Percentiles rank a stretch among this genome's conserved stretches.
Conservation (phyloP, 2,329 filamentous ascomycete genomes). For the Nannizzia gypsea region DNA sequence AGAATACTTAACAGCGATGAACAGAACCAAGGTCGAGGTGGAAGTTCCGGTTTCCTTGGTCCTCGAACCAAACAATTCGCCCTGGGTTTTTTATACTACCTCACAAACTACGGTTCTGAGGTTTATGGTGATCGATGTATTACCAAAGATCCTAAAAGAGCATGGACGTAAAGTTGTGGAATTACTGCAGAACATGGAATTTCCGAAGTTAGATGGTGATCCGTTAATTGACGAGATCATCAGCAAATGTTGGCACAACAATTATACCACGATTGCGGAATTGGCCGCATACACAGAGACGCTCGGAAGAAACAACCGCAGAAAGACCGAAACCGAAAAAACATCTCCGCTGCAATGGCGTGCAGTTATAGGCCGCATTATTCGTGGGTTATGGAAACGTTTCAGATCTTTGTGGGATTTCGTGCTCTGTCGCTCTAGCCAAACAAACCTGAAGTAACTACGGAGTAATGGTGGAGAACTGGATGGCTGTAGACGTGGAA, state of each 20-base stretch:
- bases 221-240: conserved; percentile 18
- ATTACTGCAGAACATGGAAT: not conserved
- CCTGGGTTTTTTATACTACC: conserved; percentile 23
- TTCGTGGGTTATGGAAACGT: too few relatives aligned
- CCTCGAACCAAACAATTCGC: conserved; percentile 25
- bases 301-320: too few relatives aligned
- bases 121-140: conserved; percentile 21
- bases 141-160: conserved; percentile 17
- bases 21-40: not conserved
- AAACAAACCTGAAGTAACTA: too few relatives aligned
- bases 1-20: conserved; percentile 16
- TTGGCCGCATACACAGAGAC: not conserved
- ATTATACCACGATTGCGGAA: conserved; percentile 4
- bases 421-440: too few relatives aligned
- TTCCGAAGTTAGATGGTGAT: conserved; percentile 19
- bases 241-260: conserved; percentile 8
- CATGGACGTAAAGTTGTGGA: conserved; percentile 14
- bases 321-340: too few relatives aligned
- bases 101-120: conserved; percentile 24
- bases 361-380: too few relatives aligned
- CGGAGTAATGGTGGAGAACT: too few relatives aligned
- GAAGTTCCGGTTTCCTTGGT: conserved; percentile 18
- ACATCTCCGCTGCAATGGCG: too few relatives aligned
- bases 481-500: too few relatives aligned
- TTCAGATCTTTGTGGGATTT: too few relatives aligned